Base-by-base conservation (phyloP, 2,329 filamentous ascomycete species). In the Fusarium sp. region DNA sequence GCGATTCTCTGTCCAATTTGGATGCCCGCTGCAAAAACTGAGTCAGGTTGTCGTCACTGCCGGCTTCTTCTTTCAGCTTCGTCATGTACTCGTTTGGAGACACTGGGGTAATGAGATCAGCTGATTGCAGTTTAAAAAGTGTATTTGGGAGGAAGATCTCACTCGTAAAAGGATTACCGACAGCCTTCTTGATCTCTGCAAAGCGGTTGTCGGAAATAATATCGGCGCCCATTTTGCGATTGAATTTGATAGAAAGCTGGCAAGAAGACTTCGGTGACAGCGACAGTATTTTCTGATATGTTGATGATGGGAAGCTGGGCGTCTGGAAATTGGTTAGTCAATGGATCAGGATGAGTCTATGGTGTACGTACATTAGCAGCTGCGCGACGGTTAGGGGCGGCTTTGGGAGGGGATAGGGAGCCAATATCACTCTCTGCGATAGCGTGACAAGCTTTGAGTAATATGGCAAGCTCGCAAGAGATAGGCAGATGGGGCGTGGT, bases 91-190 rank as follows among this genome's bases (percentile, higher is more conserved):
- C 44, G 44, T 3, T 17, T 3, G 44, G 44, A 17, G 45, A 47
- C 18, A 47, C 45, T 47, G 14, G 2, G 4, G 9, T n/a, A 29
- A 17, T 12, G 2, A 3, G 9, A 14, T 47, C 14, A 47, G 45
- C 27, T 29, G 1, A n/a, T 3, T n/a, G 27, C 6, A 12, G 2
- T 17, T 31, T 13, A 0, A 18, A 1, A 8, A 31, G 3, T n/a
- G 7, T 31, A n/a, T 13, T 15, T 20, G 18, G 0, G 8, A 15
- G 1, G 13, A 13, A 7, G 13, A 5, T 1, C 45, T n/a, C 17
- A 47, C 27, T 29, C 7, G 8, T 14, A 2, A 0, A 29, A n/a
- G 27, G 13, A 4, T 7, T 10, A 11, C 45, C 27, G 7, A 47
- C 45, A 1, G 27, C 14, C 1, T n/a, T 3, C 27, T 31, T 0